phyloP scores from a whole-genome alignment of 345 rosid species.

The Arabis hirsuta region DNA sequence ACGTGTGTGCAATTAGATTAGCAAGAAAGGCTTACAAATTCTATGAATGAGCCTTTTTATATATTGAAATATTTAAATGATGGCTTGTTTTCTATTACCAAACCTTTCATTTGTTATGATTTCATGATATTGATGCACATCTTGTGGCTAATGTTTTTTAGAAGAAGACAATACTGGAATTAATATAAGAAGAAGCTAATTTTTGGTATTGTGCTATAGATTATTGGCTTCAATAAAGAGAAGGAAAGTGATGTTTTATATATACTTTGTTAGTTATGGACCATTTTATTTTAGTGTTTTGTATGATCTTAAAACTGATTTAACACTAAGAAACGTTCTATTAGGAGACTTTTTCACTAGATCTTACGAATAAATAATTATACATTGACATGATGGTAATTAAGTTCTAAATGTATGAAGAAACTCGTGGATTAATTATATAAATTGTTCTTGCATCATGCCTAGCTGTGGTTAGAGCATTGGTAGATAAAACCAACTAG shows the following conservation, averaged over 20 bases:
- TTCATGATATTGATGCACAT: constrained; percentile 12
- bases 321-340: not conserved
- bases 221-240: not conserved
- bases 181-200: not conserved
- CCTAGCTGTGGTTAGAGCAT: constrained; percentile 2
- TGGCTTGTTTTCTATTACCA: constrained; percentile 2
- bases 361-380: not conserved
- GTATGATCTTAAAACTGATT: not conserved
- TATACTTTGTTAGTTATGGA: not conserved
- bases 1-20: not conserved
- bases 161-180: not conserved
- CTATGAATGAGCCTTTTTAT: not conserved
- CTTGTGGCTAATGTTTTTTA: constrained; percentile 1
- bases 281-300: not conserved
- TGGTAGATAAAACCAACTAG: not conserved
- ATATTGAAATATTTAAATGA: not conserved
- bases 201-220: not conserved
- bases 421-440: constrained; percentile 1
- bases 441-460: constrained; percentile 4
- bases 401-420: not conserved
- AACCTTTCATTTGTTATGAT: not conserved
- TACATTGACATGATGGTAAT: not conserved
- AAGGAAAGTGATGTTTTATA: not conserved
- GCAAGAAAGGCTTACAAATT: constrained; percentile 15
- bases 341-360: not conserved